phyloP scores from a whole-genome alignment of 495 filamentous ascomycete species.

The Rhypophila decipiens region DNA sequence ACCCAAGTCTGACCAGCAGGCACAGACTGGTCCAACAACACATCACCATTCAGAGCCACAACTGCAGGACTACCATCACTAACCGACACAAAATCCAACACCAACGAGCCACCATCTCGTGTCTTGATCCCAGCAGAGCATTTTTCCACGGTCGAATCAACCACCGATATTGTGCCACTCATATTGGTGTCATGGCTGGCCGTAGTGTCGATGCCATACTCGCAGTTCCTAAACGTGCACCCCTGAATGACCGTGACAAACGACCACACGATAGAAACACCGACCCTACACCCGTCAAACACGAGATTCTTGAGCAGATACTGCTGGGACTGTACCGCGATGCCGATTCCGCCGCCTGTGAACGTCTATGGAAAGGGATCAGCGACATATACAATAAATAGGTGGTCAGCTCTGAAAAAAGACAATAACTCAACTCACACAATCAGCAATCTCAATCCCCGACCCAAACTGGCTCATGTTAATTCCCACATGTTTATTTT shows the following conservation, averaged over 20 bases:
- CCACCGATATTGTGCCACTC: constrained; percentile 35
- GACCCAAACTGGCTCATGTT: constrained; percentile 28
- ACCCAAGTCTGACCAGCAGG: constrained; percentile 17
- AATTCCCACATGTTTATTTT: constrained; percentile 37
- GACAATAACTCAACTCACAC: constrained; percentile 26
- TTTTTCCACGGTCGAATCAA: constrained; percentile 47
- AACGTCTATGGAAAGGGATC: too few relatives aligned
- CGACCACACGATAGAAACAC: constrained; percentile 14
- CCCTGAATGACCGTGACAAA: constrained; percentile 24
- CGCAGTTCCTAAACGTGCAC: constrained; percentile 42
- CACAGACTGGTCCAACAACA: constrained; percentile 12
- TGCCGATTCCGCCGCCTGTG: constrained; percentile 42
- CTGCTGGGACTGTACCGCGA: constrained; percentile 45
- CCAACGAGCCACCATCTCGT: constrained; percentile 36
- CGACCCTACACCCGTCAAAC: constrained; percentile 32
- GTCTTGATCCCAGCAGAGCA: constrained; percentile 35
- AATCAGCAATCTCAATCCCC: constrained; percentile 43
- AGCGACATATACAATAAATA: not conserved
- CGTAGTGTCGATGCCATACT: constrained; percentile 49
- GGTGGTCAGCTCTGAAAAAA: not conserved
- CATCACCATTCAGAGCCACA: constrained; percentile 10
- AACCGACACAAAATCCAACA: constrained; percentile 43
- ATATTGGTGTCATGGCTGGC: too few relatives aligned
- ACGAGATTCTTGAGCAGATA: constrained; percentile 44
- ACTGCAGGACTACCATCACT: constrained; percentile 11